Base-by-base conservation (phyloP, 176 grass and related monocot species). In the Hsuehochloa calcarea region DNA sequence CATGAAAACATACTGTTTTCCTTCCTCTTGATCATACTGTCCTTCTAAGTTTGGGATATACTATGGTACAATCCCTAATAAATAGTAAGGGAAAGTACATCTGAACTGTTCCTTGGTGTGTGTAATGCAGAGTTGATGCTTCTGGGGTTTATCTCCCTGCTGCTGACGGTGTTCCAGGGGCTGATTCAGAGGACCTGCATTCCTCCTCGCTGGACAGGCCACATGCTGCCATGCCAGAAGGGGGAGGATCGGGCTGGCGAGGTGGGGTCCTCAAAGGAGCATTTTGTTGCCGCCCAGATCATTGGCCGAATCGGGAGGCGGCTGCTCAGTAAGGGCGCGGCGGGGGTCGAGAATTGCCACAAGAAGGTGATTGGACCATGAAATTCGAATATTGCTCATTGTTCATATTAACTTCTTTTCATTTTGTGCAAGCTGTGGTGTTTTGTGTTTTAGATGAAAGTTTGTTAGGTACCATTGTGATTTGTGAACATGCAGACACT, bases 91-190 rank as follows among this genome's bases (percentile, higher is more conserved):
- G 12, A 49, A 45, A 22, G n/a, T 72, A 29, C 68, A 72, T 17
- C 43, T 34, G 23, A 89, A 65, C 55, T 49, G 20, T 84, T 45
- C 40, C 65, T 77, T 87, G 68, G 17, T 40, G 79, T 16, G 41
- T 37, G 60, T 31, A 40, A 74, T 89, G 74, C 88, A 98, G 96
- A 98, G 78, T 64, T 98, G 80, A 98, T 98, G 96, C 91, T 95
- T 69, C 85, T 95, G 68, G 96, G 96, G 22, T 98, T 98, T 80
- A 98, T 98, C 88, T 98, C 96, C 35, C 84, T 98, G 68, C 87
- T 98, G 58, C 89, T 98, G 23, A 98, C 93, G 65, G 96, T 98
- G 65, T 90, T 82, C 37, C 93, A 98, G 87, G 89, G 85, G 10
- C 35, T 80, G 75, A 85, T 95, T 77, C 93, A 89, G 80, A 81